Conservation (phyloP, 2,329 filamentous ascomycete genomes). For the Sporothrix inflata region DNA sequence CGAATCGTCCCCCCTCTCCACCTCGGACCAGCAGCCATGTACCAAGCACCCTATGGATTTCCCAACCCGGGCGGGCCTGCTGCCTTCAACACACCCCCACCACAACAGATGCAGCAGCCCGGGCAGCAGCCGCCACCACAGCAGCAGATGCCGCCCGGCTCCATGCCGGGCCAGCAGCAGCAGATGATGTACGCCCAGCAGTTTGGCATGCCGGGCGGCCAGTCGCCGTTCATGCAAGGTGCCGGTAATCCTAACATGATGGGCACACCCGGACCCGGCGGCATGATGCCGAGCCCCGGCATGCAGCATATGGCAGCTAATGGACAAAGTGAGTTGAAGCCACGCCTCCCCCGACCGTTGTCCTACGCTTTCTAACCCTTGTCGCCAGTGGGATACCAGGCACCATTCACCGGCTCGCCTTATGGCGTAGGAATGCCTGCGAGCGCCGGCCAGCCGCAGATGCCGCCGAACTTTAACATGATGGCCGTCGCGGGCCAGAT, state of each 20-base stretch:
- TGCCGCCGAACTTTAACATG: constrained; percentile 57
- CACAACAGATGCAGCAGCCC: constrained; percentile 44
- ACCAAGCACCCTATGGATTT: constrained; percentile 59
- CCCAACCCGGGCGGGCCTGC: constrained; percentile 55
- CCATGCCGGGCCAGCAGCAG: constrained; percentile 48
- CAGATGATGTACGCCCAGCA: constrained; percentile 64
- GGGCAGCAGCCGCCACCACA: constrained; percentile 28
- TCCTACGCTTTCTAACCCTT: constrained; percentile 20
- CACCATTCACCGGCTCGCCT: constrained; percentile 60
- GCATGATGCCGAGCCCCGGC: constrained; percentile 66
- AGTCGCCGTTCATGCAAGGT: constrained; percentile 48
- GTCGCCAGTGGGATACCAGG: constrained; percentile 58
- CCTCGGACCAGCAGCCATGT: constrained; percentile 49
- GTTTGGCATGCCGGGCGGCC: constrained; percentile 56
- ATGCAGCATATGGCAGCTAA: constrained; percentile 64
- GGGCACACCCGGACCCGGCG: constrained; percentile 58
- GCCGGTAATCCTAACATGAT: constrained; percentile 57
- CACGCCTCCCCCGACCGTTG: not conserved
- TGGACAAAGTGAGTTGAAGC: constrained; percentile 58
- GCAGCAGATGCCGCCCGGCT: constrained; percentile 51
- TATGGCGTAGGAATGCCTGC: constrained; percentile 59
- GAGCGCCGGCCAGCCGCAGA: constrained; percentile 53
- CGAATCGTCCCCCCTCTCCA: not conserved
- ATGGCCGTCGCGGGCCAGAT: constrained; percentile 53
- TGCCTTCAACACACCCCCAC: constrained; percentile 55